Evolutionary conservation across 371 early-diverging fungal genomes (phyloP), one percentile per base, ranked within the genome.

Genomic region (Mortierella sp.): DNA sequence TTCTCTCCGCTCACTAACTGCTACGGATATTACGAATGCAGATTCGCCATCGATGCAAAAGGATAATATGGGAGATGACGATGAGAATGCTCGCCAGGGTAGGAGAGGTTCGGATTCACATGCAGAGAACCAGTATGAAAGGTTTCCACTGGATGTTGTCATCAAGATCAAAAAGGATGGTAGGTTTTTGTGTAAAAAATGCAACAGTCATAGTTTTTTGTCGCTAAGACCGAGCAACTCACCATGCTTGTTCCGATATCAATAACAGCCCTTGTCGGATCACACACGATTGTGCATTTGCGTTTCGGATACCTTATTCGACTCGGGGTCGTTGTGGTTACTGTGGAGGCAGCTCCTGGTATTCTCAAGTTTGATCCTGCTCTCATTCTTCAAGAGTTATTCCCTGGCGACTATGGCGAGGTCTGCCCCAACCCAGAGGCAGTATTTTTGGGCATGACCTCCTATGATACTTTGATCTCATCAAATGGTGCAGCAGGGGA

Each of bases 151-250:
- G 30, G 76, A 75, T 12, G 70, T 75, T 59, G 63, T 75, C 63
- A 66, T 75, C 66, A 75, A 75, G 76, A 49, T 75, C 62, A 75
- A 75, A 57, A 75, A 75, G 57, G 76, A 75, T 64, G 76, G 76
- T 75, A 75, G 18, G 75, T n/a, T 9, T 8, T 1, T 51, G 51
- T 47, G 18, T 16, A 47, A 47, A 16, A 47, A 47, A 16, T 16
- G 9, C 9, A 16, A 47, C 47, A 16, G 11, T 18, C 47, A 47
- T 16, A 4, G 47, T 5, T 47, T 16, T 47, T 18, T 10, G 10
- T 10, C n/a, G 40, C 12, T 40, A 40, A 40, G 8, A 12, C 8
- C 12, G 2, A 40, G 12, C 40, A 40, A n/a, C 12, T 40, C 18
- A 45, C 45, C 9, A 45, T 8, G 9, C 18, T 45, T 45, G 18